Base-by-base conservation (phyloP, 192 early-diverging fungal genomes). In the Podila verticillata region DNA sequence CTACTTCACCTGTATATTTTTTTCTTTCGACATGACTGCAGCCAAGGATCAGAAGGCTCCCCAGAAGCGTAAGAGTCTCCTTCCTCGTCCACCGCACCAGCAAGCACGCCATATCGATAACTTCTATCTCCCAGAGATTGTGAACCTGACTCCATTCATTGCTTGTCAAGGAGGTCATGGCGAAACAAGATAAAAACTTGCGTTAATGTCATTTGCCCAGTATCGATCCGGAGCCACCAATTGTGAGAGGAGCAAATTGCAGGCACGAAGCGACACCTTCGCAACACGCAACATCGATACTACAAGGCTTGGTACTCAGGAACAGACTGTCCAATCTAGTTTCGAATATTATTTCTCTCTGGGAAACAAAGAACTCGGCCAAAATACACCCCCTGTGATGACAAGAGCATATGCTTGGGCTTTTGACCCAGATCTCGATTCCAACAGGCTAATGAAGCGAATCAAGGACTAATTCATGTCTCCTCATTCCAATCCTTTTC, bases 1-100 rank as follows among this genome's bases (percentile, higher is more conserved):
- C n/a, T n/a, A 28, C 63, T 44, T 2, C 51, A 0, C 22, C 17
- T 54, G 51, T 62, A 24, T 44, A 28, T 32, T 51, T 36, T 32
- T 51, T 36, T 32, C 48, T 26, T 0, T 39, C 72, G 64, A 54
- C 36, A 70, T 70, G 67, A 39, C 75, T 31, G 63, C 75, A 22
- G 32, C 65, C 63, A 70, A 69, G 58, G 58, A 60, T 51, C 63
- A 65, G 36, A 65, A 65, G 24, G 63, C 69, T 48, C 54, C 75
- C 49, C 75, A 31, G 19, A 78, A 78, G 75, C 75, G 75, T 78
- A 78, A 78, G 75, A 22, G 36, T 28, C 8, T 44, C n/a, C 49
- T 51, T 24, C 29, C 2, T 17, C 28, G 31, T 10, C 12, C 32
- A 26, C 36, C 48, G 24, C 57, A 8, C 24, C 49, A 35, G n/a